Conservation (phyloP, 352 stramenopile genomes). For the Phytophthora chlamydospora region DNA sequence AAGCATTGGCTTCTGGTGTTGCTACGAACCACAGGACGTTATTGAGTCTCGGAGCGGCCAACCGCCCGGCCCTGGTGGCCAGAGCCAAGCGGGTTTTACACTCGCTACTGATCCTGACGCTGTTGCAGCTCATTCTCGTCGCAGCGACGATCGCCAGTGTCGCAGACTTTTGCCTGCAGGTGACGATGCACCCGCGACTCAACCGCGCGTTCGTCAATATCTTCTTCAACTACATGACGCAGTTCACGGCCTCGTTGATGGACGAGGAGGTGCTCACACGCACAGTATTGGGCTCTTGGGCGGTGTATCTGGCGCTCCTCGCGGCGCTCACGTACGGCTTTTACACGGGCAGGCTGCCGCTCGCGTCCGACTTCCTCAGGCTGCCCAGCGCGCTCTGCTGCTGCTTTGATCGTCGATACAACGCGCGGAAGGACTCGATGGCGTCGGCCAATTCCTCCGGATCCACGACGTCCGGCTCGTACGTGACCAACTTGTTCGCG, state of each 20-base stretch:
- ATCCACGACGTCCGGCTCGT: slow-evolving; percentile 15
- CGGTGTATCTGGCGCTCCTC: slow-evolving; percentile 53
- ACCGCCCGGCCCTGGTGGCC: slow-evolving; percentile 29
- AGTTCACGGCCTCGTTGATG: slow-evolving; percentile 62
- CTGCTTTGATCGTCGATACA: slow-evolving; percentile 35
- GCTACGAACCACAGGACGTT: slow-evolving; percentile 57
- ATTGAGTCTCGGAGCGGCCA: slow-evolving; percentile 35
- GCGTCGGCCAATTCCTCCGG: slow-evolving; percentile 22
- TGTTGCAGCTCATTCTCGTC: slow-evolving; percentile 59
- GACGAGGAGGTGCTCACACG: slow-evolving; percentile 69
- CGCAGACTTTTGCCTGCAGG: slow-evolving; percentile 72
- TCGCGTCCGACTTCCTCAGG: slow-evolving; percentile 57
- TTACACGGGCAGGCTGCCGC: slow-evolving; percentile 54
- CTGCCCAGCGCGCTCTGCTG: slow-evolving; percentile 42
- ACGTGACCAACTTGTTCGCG: slow-evolving; percentile 51
- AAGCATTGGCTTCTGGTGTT: slow-evolving; percentile 29
- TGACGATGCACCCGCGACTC: slow-evolving; percentile 69
- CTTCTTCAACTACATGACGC: slow-evolving; percentile 68
- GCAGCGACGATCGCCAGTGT: slow-evolving; percentile 66
- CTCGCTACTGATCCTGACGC: slow-evolving; percentile 40
- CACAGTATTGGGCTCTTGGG: slow-evolving; percentile 60
- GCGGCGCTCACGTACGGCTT: slow-evolving; percentile 59
- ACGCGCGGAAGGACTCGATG: slow-evolving; percentile 62
- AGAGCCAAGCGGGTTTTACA: slow-evolving; percentile 26
- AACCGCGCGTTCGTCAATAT: slow-evolving; percentile 73